Evolutionary conservation across 108 stramenopile species (phyloP).

Genomic region (Cyclotella kingstonii): DNA sequence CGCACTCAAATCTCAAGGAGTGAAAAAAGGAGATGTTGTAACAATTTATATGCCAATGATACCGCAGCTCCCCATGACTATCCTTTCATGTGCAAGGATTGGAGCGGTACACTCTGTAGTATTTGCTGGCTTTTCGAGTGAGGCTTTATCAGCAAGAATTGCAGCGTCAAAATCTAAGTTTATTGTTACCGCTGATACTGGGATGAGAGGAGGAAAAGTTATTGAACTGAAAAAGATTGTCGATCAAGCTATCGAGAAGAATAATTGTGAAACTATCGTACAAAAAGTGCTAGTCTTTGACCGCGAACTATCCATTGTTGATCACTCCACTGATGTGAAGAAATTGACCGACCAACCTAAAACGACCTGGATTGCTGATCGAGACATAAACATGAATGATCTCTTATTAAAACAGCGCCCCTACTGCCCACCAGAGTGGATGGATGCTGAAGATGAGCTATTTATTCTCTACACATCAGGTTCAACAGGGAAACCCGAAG

Average conservation of each 20-base stretch:
- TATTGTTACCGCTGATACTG: constrained; percentile 63
- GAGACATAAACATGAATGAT: constrained; percentile 50
- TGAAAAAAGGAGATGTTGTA: constrained; percentile 68
- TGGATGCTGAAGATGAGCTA: constrained; percentile 55
- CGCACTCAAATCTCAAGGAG: constrained; percentile 51
- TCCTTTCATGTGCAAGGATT: constrained; percentile 77
- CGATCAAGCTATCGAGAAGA: constrained; percentile 58
- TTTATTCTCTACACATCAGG: constrained; percentile 76
- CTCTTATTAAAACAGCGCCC: constrained; percentile 23
- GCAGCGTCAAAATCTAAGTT: constrained; percentile 68
- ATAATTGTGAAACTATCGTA: constrained; percentile 35
- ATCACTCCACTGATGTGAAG: constrained; percentile 30
- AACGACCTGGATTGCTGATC: too few species aligned
- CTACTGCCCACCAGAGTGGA: constrained; percentile 39
- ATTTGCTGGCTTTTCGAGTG: constrained; percentile 83
- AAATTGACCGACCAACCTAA: too few species aligned
- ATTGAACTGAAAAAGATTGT: constrained; percentile 67
- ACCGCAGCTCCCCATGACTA: constrained; percentile 72
- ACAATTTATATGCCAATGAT: constrained; percentile 88
- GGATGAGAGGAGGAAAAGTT: constrained; percentile 47
- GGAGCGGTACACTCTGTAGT: constrained; percentile 86
- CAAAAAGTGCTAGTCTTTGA: constrained; percentile 54
- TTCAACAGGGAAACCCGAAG: constrained; percentile 60
- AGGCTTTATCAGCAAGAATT: constrained; percentile 68
- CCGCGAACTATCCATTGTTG: constrained; percentile 39